These are phyloP conservation scores for Penicillium mononematosum DNA, from an alignment of 495 filamentous ascomycete species.

Conservation along the genomic window DNA sequence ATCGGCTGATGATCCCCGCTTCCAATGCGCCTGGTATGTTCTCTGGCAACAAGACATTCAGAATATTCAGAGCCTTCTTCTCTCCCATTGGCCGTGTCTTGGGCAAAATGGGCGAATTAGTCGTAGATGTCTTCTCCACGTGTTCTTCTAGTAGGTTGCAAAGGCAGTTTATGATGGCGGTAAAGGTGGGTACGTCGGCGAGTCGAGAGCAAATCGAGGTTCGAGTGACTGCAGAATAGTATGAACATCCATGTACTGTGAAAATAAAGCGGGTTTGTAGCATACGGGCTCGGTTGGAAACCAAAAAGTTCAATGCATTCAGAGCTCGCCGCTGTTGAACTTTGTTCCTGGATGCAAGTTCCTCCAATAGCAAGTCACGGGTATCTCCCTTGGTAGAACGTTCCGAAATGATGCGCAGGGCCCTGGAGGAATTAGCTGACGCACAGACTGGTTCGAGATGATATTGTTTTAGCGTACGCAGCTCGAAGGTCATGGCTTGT, in stretches of 20 bases:
- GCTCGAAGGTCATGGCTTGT: conserved; percentile 52
- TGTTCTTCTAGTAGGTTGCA: conserved; percentile 49
- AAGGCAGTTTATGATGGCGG: conserved; percentile 47
- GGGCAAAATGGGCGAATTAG: conserved; percentile 44
- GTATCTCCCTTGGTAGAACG: conserved; percentile 45
- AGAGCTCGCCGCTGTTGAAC: conserved; percentile 40
- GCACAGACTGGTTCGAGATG: background rate
- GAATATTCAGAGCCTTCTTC: conserved; percentile 40
- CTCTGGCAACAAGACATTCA: conserved; percentile 40
- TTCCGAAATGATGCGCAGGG: conserved; percentile 51
- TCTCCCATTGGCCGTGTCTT: conserved; percentile 46
- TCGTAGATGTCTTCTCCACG: conserved; percentile 36
- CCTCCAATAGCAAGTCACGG: conserved; percentile 41
- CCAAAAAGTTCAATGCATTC: conserved; percentile 45
- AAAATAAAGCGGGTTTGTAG: background rate
- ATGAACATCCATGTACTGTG: conserved; percentile 4
- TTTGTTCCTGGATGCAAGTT: conserved; percentile 40
- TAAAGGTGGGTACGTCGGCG: conserved; percentile 40
- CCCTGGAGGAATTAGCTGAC: conserved; percentile 30
- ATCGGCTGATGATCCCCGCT: conserved; percentile 47
- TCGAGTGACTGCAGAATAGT: conserved; percentile 34
- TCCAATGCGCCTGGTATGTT: conserved; percentile 41
- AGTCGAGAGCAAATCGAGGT: conserved; percentile 41
- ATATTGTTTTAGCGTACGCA: conserved; percentile 40
- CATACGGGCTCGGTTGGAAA: conserved; percentile 44